phyloP scores from a whole-genome alignment of 1,284 basidiomycete species.

The Leucoagaricus sp. region DNA sequence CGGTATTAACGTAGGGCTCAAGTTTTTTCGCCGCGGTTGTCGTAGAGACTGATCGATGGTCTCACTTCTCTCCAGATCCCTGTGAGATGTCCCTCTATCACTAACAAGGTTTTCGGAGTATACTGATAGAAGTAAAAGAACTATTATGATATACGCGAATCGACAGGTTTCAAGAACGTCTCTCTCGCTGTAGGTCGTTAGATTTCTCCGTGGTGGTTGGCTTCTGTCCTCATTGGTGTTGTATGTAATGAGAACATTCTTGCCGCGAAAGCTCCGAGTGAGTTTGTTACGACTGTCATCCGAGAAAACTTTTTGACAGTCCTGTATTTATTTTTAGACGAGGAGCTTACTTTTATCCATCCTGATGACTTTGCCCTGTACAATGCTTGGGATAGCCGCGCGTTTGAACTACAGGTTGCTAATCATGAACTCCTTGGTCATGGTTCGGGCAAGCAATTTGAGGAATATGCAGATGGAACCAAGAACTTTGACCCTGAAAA shows the following conservation, averaged over 20 bases:
- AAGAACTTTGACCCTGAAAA: constrained; percentile 78
- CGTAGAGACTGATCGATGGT: not conserved
- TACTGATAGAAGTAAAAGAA: constrained; percentile 41
- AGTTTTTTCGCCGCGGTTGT: not conserved
- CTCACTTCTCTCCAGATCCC: constrained; percentile 52
- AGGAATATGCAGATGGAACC: constrained; percentile 71
- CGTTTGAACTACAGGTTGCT: constrained; percentile 85
- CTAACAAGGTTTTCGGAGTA: not conserved
- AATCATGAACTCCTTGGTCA: constrained; percentile 84
- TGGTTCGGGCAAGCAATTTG: constrained; percentile 79
- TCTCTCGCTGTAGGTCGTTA: constrained; percentile 59
- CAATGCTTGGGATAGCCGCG: constrained; percentile 72
- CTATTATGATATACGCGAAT: constrained; percentile 80
- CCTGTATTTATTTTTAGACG: constrained; percentile 47
- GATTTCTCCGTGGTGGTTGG: not conserved
- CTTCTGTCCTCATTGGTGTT: not conserved
- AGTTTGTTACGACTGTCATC: constrained; percentile 23
- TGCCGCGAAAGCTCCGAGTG: constrained; percentile 81
- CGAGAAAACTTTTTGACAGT: not conserved
- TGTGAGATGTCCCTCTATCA: constrained; percentile 36
- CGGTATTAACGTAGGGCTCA: constrained; percentile 70
- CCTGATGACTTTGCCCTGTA: constrained; percentile 72
- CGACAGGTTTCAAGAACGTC: constrained; percentile 83
- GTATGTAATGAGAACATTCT: constrained; percentile 64
- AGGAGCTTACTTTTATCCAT: constrained; percentile 79